Percentiles rank a stretch among this genome's conserved stretches.
Evolutionary conservation across 1,139 yeast genomes (phyloP).

Genomic region (Suhomyces coccinellae): DNA sequence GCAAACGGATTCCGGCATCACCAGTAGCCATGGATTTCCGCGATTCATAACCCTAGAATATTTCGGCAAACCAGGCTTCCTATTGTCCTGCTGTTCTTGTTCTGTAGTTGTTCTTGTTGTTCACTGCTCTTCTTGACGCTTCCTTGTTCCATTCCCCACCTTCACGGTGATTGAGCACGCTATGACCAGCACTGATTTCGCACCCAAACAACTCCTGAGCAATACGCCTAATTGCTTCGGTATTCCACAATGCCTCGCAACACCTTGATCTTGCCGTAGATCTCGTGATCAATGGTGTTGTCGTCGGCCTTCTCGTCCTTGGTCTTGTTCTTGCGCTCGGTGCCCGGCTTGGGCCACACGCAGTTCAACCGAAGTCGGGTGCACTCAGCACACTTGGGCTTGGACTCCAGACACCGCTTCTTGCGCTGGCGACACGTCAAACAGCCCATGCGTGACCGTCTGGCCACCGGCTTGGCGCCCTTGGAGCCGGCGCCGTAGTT

Average conservation of each 20-base stretch:
- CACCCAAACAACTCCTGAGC: too few relatives aligned
- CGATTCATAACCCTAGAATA: too few relatives aligned
- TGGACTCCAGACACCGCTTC: conserved; percentile 46
- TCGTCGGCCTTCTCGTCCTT: conserved; percentile 51
- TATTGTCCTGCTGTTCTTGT: neutral
- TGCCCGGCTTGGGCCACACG: conserved; percentile 53
- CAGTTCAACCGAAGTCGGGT: conserved; percentile 41
- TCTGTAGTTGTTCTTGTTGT: too few relatives aligned
- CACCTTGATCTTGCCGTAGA: conserved; percentile 60
- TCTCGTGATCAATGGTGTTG: conserved; percentile 49
- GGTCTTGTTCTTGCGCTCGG: conserved; percentile 49
- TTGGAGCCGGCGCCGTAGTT: conserved; percentile 2
- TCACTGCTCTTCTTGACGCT: too few relatives aligned
- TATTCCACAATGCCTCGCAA: conserved; percentile 61
- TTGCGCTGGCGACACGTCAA: conserved; percentile 48
- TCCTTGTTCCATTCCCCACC: too few relatives aligned
- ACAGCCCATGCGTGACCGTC: conserved; percentile 48
- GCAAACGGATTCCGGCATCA: too few relatives aligned
- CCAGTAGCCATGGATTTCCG: too few relatives aligned
- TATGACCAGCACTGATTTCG: conserved; percentile 2
- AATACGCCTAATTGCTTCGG: conserved; percentile 23
- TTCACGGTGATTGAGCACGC: neutral
- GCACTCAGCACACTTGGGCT: conserved; percentile 48
- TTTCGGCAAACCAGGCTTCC: neutral
- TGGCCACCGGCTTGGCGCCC: conserved; percentile 22